phyloP scores from a whole-genome alignment of 768 basidiomycete species.

The Termitomyces sp. region DNA sequence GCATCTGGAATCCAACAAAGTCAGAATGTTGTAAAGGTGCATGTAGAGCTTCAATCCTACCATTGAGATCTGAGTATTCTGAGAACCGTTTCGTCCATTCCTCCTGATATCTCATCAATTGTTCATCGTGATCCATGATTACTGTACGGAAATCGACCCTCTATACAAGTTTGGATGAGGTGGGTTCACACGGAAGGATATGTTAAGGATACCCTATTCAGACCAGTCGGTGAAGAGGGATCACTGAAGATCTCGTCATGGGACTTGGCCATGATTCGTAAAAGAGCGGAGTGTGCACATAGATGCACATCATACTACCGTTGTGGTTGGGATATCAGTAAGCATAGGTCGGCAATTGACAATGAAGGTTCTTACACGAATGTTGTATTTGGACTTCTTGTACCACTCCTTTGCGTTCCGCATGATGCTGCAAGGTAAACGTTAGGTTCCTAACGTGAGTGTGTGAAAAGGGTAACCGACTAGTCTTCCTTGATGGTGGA shows the following conservation, averaged over 20 bases:
- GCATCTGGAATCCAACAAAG: conserved; percentile 37
- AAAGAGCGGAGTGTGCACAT: conserved; percentile 64
- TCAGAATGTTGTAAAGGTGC: not conserved
- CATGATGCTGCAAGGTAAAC: conserved; percentile 41
- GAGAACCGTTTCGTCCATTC: conserved; percentile 62
- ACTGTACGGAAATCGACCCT: conserved; percentile 63
- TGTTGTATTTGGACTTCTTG: conserved; percentile 58
- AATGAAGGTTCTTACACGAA: conserved; percentile 33
- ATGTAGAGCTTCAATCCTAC: conserved; percentile 24
- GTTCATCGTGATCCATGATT: conserved; percentile 53
- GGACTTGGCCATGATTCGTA: conserved; percentile 68
- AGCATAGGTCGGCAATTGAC: not conserved
- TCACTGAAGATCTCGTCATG: conserved; percentile 77
- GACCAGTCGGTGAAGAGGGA: conserved; percentile 56
- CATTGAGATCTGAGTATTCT: conserved; percentile 53
- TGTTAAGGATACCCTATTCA: conserved; percentile 53
- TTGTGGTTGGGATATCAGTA: not conserved
- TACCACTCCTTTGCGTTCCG: conserved; percentile 75
- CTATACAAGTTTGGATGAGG: conserved; percentile 27
- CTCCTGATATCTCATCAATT: conserved; percentile 52
- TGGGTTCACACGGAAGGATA: not conserved
- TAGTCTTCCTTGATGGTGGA: conserved; percentile 84
- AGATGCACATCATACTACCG: conserved; percentile 68
- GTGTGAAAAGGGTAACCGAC: conserved; percentile 30
- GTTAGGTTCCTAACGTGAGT: not conserved